Evolutionary conservation across 2,329 filamentous ascomycete genomes (phyloP).

Genomic region (Phialophora macrospora): DNA sequence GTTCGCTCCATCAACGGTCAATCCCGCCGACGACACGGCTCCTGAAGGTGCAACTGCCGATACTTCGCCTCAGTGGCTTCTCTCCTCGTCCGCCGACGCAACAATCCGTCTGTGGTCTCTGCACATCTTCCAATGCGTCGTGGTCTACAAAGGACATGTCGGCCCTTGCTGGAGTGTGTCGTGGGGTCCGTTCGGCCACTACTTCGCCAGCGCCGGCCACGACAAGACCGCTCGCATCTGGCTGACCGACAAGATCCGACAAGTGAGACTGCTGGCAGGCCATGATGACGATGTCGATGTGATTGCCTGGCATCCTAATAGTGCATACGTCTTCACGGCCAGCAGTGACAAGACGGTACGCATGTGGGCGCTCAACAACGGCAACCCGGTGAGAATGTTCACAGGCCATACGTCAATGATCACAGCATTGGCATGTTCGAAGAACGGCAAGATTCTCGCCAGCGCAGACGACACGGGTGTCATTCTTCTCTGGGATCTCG

Average conservation of each 20-base stretch:
- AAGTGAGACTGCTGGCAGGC: slow-evolving; percentile 84
- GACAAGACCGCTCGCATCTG: slow-evolving; percentile 91
- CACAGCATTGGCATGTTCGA: slow-evolving; percentile 81
- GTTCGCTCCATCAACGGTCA: slow-evolving; percentile 74
- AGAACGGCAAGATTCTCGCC: slow-evolving; percentile 87
- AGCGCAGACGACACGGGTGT: slow-evolving; percentile 86
- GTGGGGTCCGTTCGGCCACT: slow-evolving; percentile 93
- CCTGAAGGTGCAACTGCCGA: slow-evolving; percentile 53
- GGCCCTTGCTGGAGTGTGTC: slow-evolving; percentile 85
- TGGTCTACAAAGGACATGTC: slow-evolving; percentile 91
- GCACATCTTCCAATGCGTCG: slow-evolving; percentile 88
- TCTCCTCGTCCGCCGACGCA: slow-evolving; percentile 86
- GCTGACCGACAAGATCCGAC: slow-evolving; percentile 90
- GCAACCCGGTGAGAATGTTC: slow-evolving; percentile 86
- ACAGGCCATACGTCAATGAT: slow-evolving; percentile 89
- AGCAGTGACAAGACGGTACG: slow-evolving; percentile 91
- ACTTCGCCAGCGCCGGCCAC: slow-evolving; percentile 85
- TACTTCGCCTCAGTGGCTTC: slow-evolving; percentile 68
- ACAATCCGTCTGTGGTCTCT: slow-evolving; percentile 92
- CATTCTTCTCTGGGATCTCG: slow-evolving; percentile 93
- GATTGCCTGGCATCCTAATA: slow-evolving; percentile 93
- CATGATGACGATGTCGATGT: slow-evolving; percentile 93
- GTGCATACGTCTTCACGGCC: slow-evolving; percentile 88
- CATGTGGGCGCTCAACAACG: slow-evolving; percentile 94
- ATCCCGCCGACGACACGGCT: slow-evolving; percentile 49